Evolutionary conservation across 179 eudicot species (phyloP).

Genomic region (Monotropa hypopitys): DNA sequence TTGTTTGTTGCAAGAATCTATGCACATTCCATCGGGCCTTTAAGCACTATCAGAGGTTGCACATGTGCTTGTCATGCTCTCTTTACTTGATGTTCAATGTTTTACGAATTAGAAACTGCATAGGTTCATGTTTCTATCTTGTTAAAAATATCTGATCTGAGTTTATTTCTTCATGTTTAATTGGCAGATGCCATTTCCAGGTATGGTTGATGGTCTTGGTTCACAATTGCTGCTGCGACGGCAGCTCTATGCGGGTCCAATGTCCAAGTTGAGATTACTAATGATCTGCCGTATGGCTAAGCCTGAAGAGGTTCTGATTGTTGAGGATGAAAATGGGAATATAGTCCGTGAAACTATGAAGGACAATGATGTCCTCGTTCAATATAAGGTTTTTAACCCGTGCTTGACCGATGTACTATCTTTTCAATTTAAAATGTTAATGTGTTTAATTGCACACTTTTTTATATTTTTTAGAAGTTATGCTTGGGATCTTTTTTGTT

Average conservation of each 20-base stretch:
- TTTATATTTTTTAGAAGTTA: background rate
- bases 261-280: conserved; percentile 81
- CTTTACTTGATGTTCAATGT: background rate
- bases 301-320: conserved; percentile 98
- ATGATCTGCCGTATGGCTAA: conserved; percentile 99
- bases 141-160: background rate
- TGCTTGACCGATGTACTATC: background rate
- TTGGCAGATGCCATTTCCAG: conserved; percentile 51
- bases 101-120: background rate
- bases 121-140: background rate
- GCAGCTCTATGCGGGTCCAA: conserved; percentile 68
- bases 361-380: conserved; percentile 98
- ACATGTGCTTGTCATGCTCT: background rate
- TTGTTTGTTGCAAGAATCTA: background rate
- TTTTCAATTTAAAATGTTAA: background rate
- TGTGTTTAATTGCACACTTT: background rate
- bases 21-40: background rate
- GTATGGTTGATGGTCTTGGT: conserved; percentile 66
- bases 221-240: conserved; percentile 63
- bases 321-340: conserved; percentile 99
- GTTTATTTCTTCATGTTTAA: conserved; percentile 1
- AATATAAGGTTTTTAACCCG: conserved; percentile 61
- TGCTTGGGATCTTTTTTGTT: background rate
- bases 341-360: conserved; percentile 99
- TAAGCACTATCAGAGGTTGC: background rate